Percentiles rank a stretch among this genome's conserved stretches.
phyloP scores from a whole-genome alignment of 441 rosid genomes.

The Gossypium gossypioides region DNA sequence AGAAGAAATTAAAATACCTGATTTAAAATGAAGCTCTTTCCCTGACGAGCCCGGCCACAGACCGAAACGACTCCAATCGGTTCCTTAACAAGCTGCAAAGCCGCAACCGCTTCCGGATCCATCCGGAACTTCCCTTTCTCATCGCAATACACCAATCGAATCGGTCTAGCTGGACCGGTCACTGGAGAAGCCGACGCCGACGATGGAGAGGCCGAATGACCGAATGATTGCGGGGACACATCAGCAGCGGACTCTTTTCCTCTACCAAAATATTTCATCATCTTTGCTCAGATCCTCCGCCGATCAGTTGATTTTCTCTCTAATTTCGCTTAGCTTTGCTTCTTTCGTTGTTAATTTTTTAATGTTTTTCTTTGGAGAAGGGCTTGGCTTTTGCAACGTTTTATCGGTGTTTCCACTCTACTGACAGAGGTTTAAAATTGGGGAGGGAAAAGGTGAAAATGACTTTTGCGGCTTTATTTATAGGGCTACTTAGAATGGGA shows the following conservation, averaged over 20 bases:
- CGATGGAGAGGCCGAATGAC: conserved; percentile 23
- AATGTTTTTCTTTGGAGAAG: background rate
- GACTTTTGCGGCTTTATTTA: background rate
- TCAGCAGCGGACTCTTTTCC: conserved; percentile 36
- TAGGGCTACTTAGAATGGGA: background rate
- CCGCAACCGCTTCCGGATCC: conserved; percentile 97
- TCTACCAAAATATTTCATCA: conserved; percentile 43
- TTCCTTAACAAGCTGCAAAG: conserved; percentile 79
- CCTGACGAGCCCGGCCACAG: conserved; percentile 95
- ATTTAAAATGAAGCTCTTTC: conserved; percentile 83
- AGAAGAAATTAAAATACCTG: conserved; percentile 38
- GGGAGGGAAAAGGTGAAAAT: conserved; percentile 25
- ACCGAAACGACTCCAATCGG: conserved; percentile 94
- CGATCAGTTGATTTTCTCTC: background rate
- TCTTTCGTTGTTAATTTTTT: background rate
- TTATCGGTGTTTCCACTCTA: background rate
- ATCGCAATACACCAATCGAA: conserved; percentile 73
- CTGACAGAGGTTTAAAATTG: conserved; percentile 27
- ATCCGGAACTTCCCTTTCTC: conserved; percentile 89
- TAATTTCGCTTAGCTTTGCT: background rate
- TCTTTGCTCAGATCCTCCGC: conserved; percentile 16
- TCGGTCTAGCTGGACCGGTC: conserved; percentile 85
- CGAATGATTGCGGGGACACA: conserved; percentile 29
- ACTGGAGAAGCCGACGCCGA: conserved; percentile 31
- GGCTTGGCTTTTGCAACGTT: background rate